These are phyloP conservation scores for Schizochytrium sp. DNA, from an alignment of 108 stramenopile genomes.

Conservation along the genomic window DNA sequence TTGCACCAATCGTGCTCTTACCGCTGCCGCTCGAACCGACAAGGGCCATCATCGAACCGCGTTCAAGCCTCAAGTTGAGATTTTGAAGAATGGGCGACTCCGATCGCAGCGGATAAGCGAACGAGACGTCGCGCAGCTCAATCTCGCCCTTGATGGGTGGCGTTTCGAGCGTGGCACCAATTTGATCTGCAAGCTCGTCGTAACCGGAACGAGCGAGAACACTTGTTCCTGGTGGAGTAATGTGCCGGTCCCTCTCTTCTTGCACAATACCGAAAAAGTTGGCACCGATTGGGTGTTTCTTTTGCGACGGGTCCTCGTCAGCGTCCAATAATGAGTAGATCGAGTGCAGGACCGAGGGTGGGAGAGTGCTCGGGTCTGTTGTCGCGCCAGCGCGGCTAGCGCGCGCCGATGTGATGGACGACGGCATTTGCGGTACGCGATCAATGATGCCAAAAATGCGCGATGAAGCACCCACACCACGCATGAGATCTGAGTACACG, in stretches of 20 bases:
- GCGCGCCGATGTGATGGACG: background rate
- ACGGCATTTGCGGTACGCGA: constrained; percentile 42
- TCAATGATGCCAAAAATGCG: constrained; percentile 62
- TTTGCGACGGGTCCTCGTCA: background rate
- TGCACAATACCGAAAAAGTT: background rate
- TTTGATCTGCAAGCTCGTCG: background rate
- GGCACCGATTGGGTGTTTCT: background rate
- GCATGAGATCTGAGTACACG: constrained; percentile 63
- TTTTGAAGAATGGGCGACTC: constrained; percentile 56
- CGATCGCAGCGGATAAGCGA: constrained; percentile 32
- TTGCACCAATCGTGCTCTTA: constrained; percentile 73
- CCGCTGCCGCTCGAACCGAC: constrained; percentile 84
- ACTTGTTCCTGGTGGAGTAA: background rate
- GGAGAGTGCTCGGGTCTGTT: background rate
- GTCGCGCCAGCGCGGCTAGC: background rate
- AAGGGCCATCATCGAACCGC: constrained; percentile 79
- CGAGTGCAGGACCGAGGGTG: background rate
- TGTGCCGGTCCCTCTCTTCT: background rate
- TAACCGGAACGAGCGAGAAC: background rate
- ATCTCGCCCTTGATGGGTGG: constrained; percentile 16
- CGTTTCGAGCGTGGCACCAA: background rate
- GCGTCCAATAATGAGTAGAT: background rate
- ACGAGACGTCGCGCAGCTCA: constrained; percentile 35
- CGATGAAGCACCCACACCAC: constrained; percentile 57
- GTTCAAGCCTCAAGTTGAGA: constrained; percentile 62